These are phyloP conservation scores for Erucastrum elatum DNA, from an alignment of 345 rosid genomes.

Conservation along the genomic window DNA sequence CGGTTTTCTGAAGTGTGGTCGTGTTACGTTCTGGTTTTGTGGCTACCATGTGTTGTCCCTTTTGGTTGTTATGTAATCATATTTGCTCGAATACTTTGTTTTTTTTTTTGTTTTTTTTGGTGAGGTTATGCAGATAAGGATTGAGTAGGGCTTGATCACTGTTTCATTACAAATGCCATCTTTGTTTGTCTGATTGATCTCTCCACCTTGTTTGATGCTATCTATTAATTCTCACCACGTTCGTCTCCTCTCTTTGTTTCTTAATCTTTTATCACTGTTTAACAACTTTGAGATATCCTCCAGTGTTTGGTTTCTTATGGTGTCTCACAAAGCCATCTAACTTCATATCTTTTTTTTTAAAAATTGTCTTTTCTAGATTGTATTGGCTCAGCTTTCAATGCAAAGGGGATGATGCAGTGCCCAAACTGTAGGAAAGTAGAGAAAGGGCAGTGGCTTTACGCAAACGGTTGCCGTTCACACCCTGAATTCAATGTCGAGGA, in stretches of 20 bases:
- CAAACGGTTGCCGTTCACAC: constrained; percentile 68
- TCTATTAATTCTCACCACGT: neutral
- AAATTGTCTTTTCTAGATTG: constrained; percentile 54
- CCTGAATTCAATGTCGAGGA: constrained; percentile 86
- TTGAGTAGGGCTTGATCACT: constrained; percentile 5
- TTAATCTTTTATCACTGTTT: neutral
- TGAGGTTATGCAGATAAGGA: neutral
- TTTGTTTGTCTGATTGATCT: constrained; percentile 13
- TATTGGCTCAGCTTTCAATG: constrained; percentile 97
- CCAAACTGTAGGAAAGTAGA: constrained; percentile 97
- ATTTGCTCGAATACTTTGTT: neutral
- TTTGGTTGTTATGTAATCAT: neutral
- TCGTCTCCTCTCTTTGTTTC: neutral
- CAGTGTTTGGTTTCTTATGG: neutral
- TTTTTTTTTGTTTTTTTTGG: neutral
- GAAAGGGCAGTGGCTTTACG: constrained; percentile 98
- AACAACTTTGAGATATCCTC: neutral
- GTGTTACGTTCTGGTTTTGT: constrained; percentile 11
- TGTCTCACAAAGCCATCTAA: neutral
- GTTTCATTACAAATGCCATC: constrained; percentile 10
- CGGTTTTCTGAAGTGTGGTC: neutral
- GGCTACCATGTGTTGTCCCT: neutral
- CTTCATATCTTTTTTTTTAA: neutral
- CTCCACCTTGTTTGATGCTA: constrained; percentile 3
- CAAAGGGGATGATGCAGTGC: constrained; percentile 97